Conservation (phyloP, 257 asterid genomes). For the Jasminum sambac region DNA sequence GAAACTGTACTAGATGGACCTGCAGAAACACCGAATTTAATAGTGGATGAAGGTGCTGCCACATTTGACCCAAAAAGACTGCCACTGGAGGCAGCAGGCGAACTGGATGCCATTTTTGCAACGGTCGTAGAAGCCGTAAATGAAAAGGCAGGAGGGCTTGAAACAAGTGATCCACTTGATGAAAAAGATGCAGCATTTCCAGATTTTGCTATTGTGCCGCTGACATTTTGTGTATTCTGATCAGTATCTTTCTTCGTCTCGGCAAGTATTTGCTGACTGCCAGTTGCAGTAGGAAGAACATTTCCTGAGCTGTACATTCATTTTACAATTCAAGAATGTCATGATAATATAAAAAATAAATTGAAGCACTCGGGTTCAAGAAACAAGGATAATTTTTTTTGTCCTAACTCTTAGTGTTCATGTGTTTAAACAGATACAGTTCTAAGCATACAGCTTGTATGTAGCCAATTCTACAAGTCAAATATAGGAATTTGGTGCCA, state of each 20-base stretch:
- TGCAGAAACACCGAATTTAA: conserved; percentile 40
- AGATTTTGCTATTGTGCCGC: conserved; percentile 39
- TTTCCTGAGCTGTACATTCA: conserved; percentile 46
- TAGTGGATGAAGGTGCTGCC: conserved; percentile 35
- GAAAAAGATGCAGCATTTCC: conserved; percentile 29
- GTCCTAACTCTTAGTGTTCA: not conserved
- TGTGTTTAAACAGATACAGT: not conserved
- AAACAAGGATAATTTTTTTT: not conserved
- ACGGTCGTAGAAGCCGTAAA: conserved; percentile 38
- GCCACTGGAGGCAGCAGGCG: conserved; percentile 30
- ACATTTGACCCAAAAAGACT: conserved; percentile 38
- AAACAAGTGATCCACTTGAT: conserved; percentile 38
- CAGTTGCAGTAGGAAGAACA: conserved; percentile 29
- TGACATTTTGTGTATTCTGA: conserved; percentile 33
- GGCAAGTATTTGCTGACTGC: conserved; percentile 25
- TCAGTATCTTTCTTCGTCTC: conserved; percentile 32
- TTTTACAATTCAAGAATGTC: conserved; percentile 18
- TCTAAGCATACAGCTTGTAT: not conserved
- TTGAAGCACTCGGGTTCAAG: not conserved
- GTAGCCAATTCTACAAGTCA: not conserved
- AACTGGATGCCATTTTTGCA: conserved; percentile 21
- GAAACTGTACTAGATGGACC: conserved; percentile 33
- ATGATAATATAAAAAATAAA: not conserved
- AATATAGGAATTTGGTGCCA: not conserved
- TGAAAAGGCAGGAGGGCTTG: conserved; percentile 31